These are phyloP conservation scores for Prinsepia uniflora DNA, from an alignment of 306 rosid species.

Conservation along the genomic window DNA sequence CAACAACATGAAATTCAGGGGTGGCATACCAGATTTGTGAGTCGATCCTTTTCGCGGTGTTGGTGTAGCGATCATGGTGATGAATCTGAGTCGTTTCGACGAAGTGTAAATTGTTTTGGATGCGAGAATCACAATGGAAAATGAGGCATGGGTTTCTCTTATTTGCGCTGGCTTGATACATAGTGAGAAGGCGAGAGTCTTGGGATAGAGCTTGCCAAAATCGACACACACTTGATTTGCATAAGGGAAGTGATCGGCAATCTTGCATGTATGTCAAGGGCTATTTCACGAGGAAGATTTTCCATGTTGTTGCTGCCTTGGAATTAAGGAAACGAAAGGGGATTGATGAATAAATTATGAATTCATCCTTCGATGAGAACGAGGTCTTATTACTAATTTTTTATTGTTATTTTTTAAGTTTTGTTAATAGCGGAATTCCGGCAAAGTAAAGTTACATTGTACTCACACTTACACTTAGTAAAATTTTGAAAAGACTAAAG, in stretches of 20 bases:
- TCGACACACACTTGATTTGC: neutral
- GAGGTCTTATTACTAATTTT: no score
- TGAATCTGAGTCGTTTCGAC: neutral
- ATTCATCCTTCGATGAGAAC: no score
- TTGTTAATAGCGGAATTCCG: no score
- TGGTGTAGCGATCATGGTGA: neutral
- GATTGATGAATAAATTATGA: neutral
- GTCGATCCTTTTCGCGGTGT: neutral
- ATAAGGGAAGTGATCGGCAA: neutral
- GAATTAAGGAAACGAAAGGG: neutral
- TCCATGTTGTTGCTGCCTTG: neutral
- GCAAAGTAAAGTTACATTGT: no score
- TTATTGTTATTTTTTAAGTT: no score
- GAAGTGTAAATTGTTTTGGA: neutral
- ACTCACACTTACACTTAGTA: no score
- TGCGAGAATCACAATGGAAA: neutral
- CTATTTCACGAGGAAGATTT: neutral
- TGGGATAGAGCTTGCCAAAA: neutral
- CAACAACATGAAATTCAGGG: neutral
- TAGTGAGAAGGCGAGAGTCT: neutral
- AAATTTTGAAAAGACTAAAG: no score
- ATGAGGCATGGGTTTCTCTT: slow-evolving; percentile 5
- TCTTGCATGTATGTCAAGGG: neutral
- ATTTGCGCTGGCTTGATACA: neutral
- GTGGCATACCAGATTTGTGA: neutral